Evolutionary conservation across 352 stramenopile species (phyloP).

Genomic region (Achlya hypogyna): DNA sequence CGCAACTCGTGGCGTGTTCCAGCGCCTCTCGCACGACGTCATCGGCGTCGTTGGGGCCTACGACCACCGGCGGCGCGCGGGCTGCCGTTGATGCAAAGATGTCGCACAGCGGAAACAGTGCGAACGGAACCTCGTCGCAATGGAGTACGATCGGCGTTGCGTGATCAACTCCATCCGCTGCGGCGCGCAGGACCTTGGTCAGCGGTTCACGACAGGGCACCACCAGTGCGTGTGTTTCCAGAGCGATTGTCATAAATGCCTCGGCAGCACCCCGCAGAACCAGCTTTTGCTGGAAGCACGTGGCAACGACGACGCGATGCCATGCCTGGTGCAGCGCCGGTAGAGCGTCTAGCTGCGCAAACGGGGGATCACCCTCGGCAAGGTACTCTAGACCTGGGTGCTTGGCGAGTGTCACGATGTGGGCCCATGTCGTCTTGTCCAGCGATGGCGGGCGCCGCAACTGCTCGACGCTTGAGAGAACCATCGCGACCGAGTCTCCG

Average conservation of each 20-base stretch:
- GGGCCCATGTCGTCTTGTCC: constrained; percentile 1
- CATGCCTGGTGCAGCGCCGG: neutral
- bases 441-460: constrained; percentile 8
- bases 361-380: neutral
- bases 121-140: neutral
- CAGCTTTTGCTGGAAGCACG: neutral
- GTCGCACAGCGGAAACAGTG: neutral
- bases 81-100: neutral
- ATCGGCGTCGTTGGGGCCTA: neutral
- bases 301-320: neutral
- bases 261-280: neutral
- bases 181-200: neutral
- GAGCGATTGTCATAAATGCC: neutral
- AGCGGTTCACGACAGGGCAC: neutral
- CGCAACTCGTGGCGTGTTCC: neutral
- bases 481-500: neutral
- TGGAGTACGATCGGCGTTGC: neutral
- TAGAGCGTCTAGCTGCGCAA: neutral
- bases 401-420: constrained; percentile 3
- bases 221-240: no score
- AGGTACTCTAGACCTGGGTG: constrained; percentile 15
- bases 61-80: neutral
- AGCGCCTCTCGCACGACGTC: neutral
- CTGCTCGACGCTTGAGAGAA: constrained; percentile 5
- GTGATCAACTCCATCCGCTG: neutral